Percentiles rank a stretch among this genome's conserved stretches.
These are phyloP conservation scores for Cladorrhinum sp. DNA, from an alignment of 2,329 filamentous ascomycete genomes.

Conservation along the genomic window DNA sequence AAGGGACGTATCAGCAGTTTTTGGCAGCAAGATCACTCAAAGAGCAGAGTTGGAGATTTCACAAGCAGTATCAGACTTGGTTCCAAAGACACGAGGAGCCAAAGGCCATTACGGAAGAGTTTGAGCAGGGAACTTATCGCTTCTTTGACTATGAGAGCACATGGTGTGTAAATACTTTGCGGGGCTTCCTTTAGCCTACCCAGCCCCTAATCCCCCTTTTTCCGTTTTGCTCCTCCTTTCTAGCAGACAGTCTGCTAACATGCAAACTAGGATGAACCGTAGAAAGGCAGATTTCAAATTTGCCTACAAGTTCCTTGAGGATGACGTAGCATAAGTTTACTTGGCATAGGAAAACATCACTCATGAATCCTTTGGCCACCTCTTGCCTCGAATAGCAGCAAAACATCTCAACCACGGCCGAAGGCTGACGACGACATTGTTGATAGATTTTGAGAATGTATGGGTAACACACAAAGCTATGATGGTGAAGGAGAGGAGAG, in stretches of 20 bases:
- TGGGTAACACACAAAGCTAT: background rate
- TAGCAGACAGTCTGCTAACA: slow-evolving; percentile 12
- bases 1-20: slow-evolving; percentile 93
- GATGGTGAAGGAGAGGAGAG: background rate
- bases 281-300: slow-evolving; percentile 98
- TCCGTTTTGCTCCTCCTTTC: background rate
- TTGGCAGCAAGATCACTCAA: slow-evolving; percentile 95
- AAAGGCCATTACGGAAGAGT: slow-evolving; percentile 97
- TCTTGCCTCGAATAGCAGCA: background rate
- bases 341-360: background rate
- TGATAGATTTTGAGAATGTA: background rate
- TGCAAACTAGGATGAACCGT: slow-evolving; percentile 86
- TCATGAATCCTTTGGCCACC: background rate
- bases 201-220: background rate
- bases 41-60: slow-evolving; percentile 97
- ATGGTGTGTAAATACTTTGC: slow-evolving; percentile 62
- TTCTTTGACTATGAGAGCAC: slow-evolving; percentile 99
- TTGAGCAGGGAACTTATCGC: slow-evolving; percentile 96
- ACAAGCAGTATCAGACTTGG: slow-evolving; percentile 99
- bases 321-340: slow-evolving; percentile 60
- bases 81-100: slow-evolving; percentile 98
- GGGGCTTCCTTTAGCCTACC: background rate
- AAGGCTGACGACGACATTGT: background rate
- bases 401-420: too few relatives aligned
- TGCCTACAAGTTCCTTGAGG: slow-evolving; percentile 94